These are phyloP conservation scores for Torulaspora globosa DNA, from an alignment of 1,139 yeast species.

Conservation along the genomic window DNA sequence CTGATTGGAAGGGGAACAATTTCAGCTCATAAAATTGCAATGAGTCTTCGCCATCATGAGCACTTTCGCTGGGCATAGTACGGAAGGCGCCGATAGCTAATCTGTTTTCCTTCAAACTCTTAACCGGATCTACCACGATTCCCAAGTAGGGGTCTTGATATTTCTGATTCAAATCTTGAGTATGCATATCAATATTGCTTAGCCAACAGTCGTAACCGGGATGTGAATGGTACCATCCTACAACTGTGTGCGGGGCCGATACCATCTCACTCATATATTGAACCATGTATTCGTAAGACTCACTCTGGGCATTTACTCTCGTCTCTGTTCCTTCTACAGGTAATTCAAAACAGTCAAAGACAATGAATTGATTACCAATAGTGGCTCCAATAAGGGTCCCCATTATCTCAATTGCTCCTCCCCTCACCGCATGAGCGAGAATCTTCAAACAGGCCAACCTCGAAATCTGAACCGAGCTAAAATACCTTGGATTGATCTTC, in stretches of 20 bases:
- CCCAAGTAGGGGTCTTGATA: slow-evolving; percentile 92
- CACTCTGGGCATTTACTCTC: slow-evolving; percentile 88
- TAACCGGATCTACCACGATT: slow-evolving; percentile 78
- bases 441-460: slow-evolving; percentile 74
- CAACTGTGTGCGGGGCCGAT: slow-evolving; percentile 54
- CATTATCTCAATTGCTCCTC: slow-evolving; percentile 92
- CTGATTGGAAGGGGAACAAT: slow-evolving; percentile 57
- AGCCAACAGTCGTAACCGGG: slow-evolving; percentile 97
- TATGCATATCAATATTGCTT: slow-evolving; percentile 83
- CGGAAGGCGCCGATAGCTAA: slow-evolving; percentile 92
- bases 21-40: slow-evolving; percentile 67
- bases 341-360: slow-evolving; percentile 77
- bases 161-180: slow-evolving; percentile 78
- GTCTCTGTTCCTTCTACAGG: slow-evolving; percentile 98
- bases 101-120: slow-evolving; percentile 58
- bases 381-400: slow-evolving; percentile 88
- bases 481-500: slow-evolving; percentile 30
- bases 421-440: slow-evolving; percentile 76
- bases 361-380: slow-evolving; percentile 53
- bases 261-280: slow-evolving; percentile 64
- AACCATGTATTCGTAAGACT: slow-evolving; percentile 94
- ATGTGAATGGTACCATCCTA: slow-evolving; percentile 96
- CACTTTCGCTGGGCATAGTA: slow-evolving; percentile 45
- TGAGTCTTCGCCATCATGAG: slow-evolving; percentile 67
- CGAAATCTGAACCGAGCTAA: slow-evolving; percentile 63